Evolutionary conservation across 176 grass and related monocot species (phyloP).

Genomic region (Juncus effusus): DNA sequence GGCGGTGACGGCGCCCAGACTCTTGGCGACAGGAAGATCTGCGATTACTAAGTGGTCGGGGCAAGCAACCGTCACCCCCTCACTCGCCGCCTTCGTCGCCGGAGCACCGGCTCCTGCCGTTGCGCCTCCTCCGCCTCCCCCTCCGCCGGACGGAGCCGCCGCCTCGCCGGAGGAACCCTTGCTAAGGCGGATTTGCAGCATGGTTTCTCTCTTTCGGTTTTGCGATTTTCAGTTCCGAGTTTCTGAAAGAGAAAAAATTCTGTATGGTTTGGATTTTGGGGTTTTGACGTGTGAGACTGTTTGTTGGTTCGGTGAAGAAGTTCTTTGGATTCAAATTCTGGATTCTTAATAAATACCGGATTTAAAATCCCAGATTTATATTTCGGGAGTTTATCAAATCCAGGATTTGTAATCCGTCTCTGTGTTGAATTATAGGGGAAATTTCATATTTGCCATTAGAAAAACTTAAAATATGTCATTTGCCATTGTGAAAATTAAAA

Average conservation of each 20-base stretch:
- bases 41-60: conserved; percentile 80
- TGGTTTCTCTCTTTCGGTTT: conserved; percentile 34
- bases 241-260: conserved; percentile 13
- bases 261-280: conserved; percentile 7
- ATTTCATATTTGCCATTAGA: no score
- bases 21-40: conserved; percentile 77
- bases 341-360: no score
- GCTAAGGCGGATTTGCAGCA: conserved; percentile 84
- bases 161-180: conserved; percentile 55
- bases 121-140: conserved; percentile 31
- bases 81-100: conserved; percentile 29
- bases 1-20: conserved; percentile 60
- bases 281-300: conserved; percentile 14
- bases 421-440: no score
- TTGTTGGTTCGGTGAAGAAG: neutral
- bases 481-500: no score
- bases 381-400: no score
- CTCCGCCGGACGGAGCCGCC: conserved; percentile 29
- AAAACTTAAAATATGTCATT: no score
- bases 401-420: no score
- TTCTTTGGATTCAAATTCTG: no score
- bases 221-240: conserved; percentile 17
- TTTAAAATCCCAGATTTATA: no score
- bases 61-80: conserved; percentile 67
- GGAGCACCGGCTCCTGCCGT: conserved; percentile 21